phyloP scores from a whole-genome alignment of 176 grass and related monocot genomes.

The sorghum (Sorghum bicolor) region Sorghum_bicolor_NCBIv3 NC_012871.2:66956501-66957000 shows the following conservation, averaged over 20 bases:
- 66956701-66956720: slow-evolving; percentile 93
- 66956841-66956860: slow-evolving; percentile 58
- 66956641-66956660: slow-evolving; percentile 22
- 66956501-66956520: slow-evolving; percentile 26
- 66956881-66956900: slow-evolving; percentile 34
- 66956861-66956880: background rate
- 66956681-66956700: slow-evolving; percentile 94
- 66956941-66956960: slow-evolving; percentile 30
- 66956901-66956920: slow-evolving; percentile 12
- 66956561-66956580: slow-evolving; percentile 70
- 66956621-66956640: background rate
- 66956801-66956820: slow-evolving; percentile 97
- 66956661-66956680: slow-evolving; percentile 42
- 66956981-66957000: too few relatives aligned
- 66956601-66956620: background rate
- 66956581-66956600: background rate
- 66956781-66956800: slow-evolving; percentile 87
- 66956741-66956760: slow-evolving; percentile 87
- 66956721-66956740: slow-evolving; percentile 96
- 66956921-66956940: slow-evolving; percentile 44
- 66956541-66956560: slow-evolving; percentile 81
- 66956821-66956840: slow-evolving; percentile 79
- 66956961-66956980: too few relatives aligned
- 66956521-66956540: slow-evolving; percentile 54
- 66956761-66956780: slow-evolving; percentile 74